Evolutionary conservation across 148 eudicot species (phyloP).

Genomic region (Vaccinium corymbosum): DNA sequence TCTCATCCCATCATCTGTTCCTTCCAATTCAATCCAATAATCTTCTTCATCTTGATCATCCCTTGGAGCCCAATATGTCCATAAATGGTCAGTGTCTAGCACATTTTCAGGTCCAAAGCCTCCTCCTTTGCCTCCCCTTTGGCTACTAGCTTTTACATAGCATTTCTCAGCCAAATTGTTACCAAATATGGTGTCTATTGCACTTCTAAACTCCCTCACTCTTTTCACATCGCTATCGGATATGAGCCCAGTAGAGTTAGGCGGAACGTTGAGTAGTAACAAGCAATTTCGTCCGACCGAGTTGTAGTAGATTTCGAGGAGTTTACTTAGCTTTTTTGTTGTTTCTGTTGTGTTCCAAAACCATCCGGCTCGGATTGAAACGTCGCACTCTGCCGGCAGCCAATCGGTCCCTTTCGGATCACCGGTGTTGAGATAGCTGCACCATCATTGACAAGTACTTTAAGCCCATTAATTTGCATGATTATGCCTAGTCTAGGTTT

Average conservation of each 20-base stretch:
- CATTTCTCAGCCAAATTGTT: slow-evolving; percentile 55
- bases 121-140: slow-evolving; percentile 54
- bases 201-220: slow-evolving; percentile 47
- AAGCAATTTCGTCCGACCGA: slow-evolving; percentile 88
- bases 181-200: slow-evolving; percentile 56
- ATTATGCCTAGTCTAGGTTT: background rate
- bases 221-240: slow-evolving; percentile 54
- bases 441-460: background rate
- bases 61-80: slow-evolving; percentile 90
- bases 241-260: slow-evolving; percentile 68
- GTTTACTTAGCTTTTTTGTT: slow-evolving; percentile 56
- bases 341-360: slow-evolving; percentile 82
- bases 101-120: slow-evolving; percentile 59
- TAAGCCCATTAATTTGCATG: background rate
- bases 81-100: slow-evolving; percentile 64
- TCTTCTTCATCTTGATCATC: slow-evolving; percentile 24
- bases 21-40: slow-evolving; percentile 65
- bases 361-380: slow-evolving; percentile 80
- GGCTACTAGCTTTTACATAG: slow-evolving; percentile 51
- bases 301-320: slow-evolving; percentile 72
- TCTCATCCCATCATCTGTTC: slow-evolving; percentile 24
- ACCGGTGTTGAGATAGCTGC: slow-evolving; percentile 79
- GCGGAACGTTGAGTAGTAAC: slow-evolving; percentile 79
- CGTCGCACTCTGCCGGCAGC: slow-evolving; percentile 91
- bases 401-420: slow-evolving; percentile 82